These are phyloP conservation scores for Grammothele lineata DNA, from an alignment of 768 basidiomycete genomes.

Conservation along the genomic window DNA sequence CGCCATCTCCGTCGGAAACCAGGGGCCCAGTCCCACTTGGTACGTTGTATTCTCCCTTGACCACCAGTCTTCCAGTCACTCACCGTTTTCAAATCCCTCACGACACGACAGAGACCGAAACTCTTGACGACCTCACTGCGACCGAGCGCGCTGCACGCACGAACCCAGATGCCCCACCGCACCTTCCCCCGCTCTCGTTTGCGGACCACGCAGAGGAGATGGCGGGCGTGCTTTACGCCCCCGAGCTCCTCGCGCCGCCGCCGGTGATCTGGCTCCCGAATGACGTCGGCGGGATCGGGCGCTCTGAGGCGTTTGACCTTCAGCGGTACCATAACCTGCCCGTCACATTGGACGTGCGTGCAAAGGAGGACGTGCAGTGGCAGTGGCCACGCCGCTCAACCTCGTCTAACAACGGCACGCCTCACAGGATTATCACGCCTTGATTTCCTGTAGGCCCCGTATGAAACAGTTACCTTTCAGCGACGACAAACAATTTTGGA, in stretches of 20 bases:
- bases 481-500: no score
- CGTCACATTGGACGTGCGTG: conserved; percentile 66
- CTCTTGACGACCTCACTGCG: conserved; percentile 73
- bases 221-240: conserved; percentile 75
- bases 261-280: conserved; percentile 86
- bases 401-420: conserved; percentile 2
- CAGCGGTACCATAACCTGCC: conserved; percentile 68
- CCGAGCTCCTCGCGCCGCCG: conserved; percentile 71
- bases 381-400: conserved; percentile 18
- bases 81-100: background rate
- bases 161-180: conserved; percentile 73
- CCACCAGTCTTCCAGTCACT: background rate
- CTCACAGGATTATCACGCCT: no score
- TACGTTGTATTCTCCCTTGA: conserved; percentile 34
- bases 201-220: conserved; percentile 75
- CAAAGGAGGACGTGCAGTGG: conserved; percentile 46
- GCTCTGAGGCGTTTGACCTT: conserved; percentile 72
- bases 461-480: no score
- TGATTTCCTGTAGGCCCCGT: background rate
- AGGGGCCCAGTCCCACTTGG: conserved; percentile 65
- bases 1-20: conserved; percentile 52
- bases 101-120: conserved; percentile 54
- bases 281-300: conserved; percentile 68
- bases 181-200: conserved; percentile 63
- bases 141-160: conserved; percentile 77